Percentiles rank a stretch among this genome's conserved stretches.
Conservation (phyloP, 2,329 filamentous ascomycete species). For the Camillea tinctor region DNA sequence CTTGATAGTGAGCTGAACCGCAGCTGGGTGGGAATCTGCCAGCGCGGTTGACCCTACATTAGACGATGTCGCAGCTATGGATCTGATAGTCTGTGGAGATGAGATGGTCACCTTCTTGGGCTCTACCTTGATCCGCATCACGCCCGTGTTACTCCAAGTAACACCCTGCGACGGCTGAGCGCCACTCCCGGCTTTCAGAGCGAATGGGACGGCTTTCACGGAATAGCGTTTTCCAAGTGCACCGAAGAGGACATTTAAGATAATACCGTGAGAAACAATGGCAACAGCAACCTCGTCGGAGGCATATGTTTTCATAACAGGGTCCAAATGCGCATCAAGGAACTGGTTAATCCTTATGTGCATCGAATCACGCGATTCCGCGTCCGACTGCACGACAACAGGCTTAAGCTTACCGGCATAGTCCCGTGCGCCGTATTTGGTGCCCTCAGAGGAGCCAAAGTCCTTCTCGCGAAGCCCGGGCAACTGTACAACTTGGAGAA, state of each 20-base stretch:
- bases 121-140: slow-evolving; percentile 27
- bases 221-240: slow-evolving; percentile 57
- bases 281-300: slow-evolving; percentile 48
- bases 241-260: slow-evolving; percentile 68
- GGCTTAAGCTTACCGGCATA: slow-evolving; percentile 36
- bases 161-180: slow-evolving; percentile 26
- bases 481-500: slow-evolving; percentile 39
- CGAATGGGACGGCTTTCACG: slow-evolving; percentile 3
- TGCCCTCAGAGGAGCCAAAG: slow-evolving; percentile 70
- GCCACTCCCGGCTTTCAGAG: slow-evolving; percentile 3
- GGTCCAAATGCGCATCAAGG: slow-evolving; percentile 61
- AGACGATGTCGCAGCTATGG: not conserved
- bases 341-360: slow-evolving; percentile 62
- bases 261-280: slow-evolving; percentile 80
- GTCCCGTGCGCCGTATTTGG: slow-evolving; percentile 45
- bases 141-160: slow-evolving; percentile 52
- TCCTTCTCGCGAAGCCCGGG: slow-evolving; percentile 67
- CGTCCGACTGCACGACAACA: slow-evolving; percentile 31
- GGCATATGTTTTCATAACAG: slow-evolving; percentile 43
- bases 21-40: slow-evolving; percentile 20
- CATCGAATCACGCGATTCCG: slow-evolving; percentile 71
- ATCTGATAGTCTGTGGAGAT: not conserved
- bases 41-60: not conserved
- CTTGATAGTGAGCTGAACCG: slow-evolving; percentile 45
- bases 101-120: not conserved